Evolutionary conservation across 257 asterid species (phyloP), one percentile per base, ranked within the genome.

Genomic region (Solanum okadae): DNA sequence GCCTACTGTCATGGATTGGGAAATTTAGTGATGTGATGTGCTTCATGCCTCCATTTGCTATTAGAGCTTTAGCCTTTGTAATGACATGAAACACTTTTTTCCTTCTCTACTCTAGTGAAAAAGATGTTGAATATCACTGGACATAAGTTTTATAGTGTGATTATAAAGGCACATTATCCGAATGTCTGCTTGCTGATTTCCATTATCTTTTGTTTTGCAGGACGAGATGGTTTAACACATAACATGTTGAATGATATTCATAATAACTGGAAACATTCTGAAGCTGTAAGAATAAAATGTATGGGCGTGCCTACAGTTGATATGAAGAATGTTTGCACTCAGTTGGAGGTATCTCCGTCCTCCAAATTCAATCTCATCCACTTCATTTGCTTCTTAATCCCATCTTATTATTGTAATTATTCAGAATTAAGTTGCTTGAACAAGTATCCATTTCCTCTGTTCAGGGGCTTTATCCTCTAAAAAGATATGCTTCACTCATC

Each of bases 251-350:
- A 91, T 86, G 98, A 93, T 89, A 95, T 97, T 85, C 98, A 97
- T 90, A 93, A 94, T 88, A 92, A 95, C 93, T 96, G 99, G 99
- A 95, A 95, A 93, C 93, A 91, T 38, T 89, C 95, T 4, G 98
- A 97, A 90, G 98, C 98, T 77, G 96, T 94, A 70, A 93, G 99
- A 93, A 95, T 97, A 87, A 97, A 96, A 94, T 97, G 99, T 88
- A 93, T 97, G 98, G 99, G 99, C 7, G 98, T 96, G 63, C 98
- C 99, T 49, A 97, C 99, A 46, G 95, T 96, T 81, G 96, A 96
- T 89, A 97, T 97, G 99, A 96, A 94, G 89, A 96, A 97, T 73
- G 82, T 97, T 75, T 96, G 99, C 93, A 31, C 86, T 67, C 98
- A 96, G 83, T 90, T 97, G 93, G 99, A 97, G 99, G 99, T 96